Evolutionary conservation across 768 basidiomycete species (phyloP), one percentile per base, ranked within the genome.

Genomic region (Suillus weaverae): DNA sequence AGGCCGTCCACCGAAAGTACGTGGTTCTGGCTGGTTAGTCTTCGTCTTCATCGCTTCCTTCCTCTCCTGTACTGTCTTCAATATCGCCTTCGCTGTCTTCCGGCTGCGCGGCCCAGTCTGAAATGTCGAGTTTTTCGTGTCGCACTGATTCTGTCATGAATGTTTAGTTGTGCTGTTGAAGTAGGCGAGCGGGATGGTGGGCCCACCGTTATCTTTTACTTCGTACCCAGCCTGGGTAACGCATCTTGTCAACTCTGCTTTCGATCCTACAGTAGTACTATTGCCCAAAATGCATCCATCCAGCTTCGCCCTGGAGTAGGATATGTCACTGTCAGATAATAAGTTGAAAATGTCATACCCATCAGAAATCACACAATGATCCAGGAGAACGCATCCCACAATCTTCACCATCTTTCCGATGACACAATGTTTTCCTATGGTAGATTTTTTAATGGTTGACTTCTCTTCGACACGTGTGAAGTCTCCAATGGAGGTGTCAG

Each of bases 361-460:
- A 64, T 97, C 94, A 50, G 85, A 91, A 14, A 98, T 79, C 5
- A 92, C 84, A 70, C 95, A 96, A 70, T 97, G 95, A 72, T 97
- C 96, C 68, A 95, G 82, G 30, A 98, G 74, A 8, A 97, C 85
- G 68, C 91, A 95, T 13, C 92, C 91, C 3, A 81, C 82, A 55
- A 98, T 87, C 75, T 88, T 92, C n/a, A 85, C 90, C 82, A 89
- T 89, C 74, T 86, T 90, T 3, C 94, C 94, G 61, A 96, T 90
- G 18, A 88, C 78, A 68, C 94, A 95, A 73, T 96, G 94, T 64
- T 89, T 83, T 10, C 93, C 93, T 36, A 95, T 84, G 20, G 92
- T 81, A 2, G 86, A 88, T 70, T 87, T 87, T 73, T 94, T 97
- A 72, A 97, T 89, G 32, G 81, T 88, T 11, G 90, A 86, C 57